These are phyloP conservation scores for Corinectria fuckeliana DNA, from an alignment of 2,329 filamentous ascomycete species.

Conservation along the genomic window DNA sequence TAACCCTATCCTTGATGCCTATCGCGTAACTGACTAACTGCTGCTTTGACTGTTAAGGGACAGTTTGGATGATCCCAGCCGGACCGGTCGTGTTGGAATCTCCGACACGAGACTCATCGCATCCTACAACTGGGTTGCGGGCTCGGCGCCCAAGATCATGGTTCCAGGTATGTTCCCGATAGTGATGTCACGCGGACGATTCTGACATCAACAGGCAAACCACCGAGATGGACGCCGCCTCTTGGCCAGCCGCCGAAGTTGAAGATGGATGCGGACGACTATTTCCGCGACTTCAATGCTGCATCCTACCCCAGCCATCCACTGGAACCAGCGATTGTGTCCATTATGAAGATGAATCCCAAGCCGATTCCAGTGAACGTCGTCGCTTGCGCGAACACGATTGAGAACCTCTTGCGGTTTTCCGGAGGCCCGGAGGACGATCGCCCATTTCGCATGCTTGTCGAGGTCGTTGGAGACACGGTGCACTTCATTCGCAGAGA, in stretches of 20 bases:
- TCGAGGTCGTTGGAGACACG: slow-evolving; percentile 61
- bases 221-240: slow-evolving; percentile 34
- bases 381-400: slow-evolving; percentile 66
- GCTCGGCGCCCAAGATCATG: slow-evolving; percentile 49
- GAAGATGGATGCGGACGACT: slow-evolving; percentile 51
- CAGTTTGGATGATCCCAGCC: background rate
- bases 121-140: slow-evolving; percentile 59
- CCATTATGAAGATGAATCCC: slow-evolving; percentile 42
- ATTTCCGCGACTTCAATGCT: slow-evolving; percentile 62
- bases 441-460: slow-evolving; percentile 63
- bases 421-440: slow-evolving; percentile 51
- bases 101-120: slow-evolving; percentile 48
- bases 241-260: background rate
- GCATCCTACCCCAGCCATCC: slow-evolving; percentile 57
- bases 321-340: slow-evolving; percentile 55
- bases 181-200: too few relatives aligned
- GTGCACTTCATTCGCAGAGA: slow-evolving; percentile 70
- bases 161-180: slow-evolving; percentile 46
- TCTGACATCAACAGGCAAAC: slow-evolving; percentile 29
- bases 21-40: too few relatives aligned
- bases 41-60: too few relatives aligned
- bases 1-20: too few relatives aligned
- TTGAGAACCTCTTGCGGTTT: slow-evolving; percentile 68
- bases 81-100: slow-evolving; percentile 33
- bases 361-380: slow-evolving; percentile 53